Base-by-base conservation (phyloP, 768 basidiomycete genomes). In the Ephemerocybe angulata region DNA sequence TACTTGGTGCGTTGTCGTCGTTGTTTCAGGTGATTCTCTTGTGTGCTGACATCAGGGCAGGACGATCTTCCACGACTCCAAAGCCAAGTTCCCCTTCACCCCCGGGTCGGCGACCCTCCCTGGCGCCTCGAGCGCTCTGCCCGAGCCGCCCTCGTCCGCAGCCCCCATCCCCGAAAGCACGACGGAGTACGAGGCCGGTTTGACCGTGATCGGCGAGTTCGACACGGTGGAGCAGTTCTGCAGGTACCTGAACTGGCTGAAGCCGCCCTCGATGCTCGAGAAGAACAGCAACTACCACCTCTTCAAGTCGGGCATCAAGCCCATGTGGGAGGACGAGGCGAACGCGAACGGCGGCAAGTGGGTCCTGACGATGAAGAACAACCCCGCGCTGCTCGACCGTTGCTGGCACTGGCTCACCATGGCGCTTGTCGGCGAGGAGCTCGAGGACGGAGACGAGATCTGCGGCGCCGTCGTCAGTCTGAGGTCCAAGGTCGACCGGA, bases 301-400 rank as follows among this genome's bases (percentile, higher is more conserved):
- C 53, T 97, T 98, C 83, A 96, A 96, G 73, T 79, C 84, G 21
- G 90, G 90, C 17, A 94, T 94, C 76, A 92, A 93, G 66, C 92
- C 92, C 13, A 96, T 97, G 94, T 97, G 93, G 93, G 94, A 96
- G 73, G 94, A 96, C 67, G 82, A 83, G 28, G 90, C 92, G 52
- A 97, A 97, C 64, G 88, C 90, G 24, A 81, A 87, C 51, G 94
- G 94, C 19, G 94, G 94, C 31, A 95, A 94, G 73, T 97, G 94
- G 94, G 92, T 94, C 19, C 70, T 98, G 54, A 92, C 92, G 63
- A 92, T 96, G 87, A 88, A 88, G 76, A 86, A 87, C 62, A 89
- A 87, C 60, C 84, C 90, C 3, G 70, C 71, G 44, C 67, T 93
- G 62, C 74, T 96, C 48, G 93, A 97, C 74, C 79, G 88, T 33